Evolutionary conservation across 371 early-diverging fungal genomes (phyloP), one percentile per base, ranked within the genome.

Genomic region (Lichtheimia hyalospora): DNA sequence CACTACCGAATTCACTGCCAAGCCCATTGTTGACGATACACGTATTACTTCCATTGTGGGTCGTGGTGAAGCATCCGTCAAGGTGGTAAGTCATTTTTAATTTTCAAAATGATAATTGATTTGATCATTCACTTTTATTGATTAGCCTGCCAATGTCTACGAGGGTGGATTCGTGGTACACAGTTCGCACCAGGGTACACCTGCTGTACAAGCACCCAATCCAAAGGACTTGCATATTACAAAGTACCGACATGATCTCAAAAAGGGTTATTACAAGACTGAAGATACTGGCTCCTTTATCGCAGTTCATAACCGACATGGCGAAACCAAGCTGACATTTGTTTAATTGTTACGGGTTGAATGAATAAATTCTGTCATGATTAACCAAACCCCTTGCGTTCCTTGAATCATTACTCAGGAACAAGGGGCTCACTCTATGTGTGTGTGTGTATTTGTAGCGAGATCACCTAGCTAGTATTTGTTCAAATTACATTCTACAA

Each of bases 181-280:
- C 41, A 57, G 56, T 23, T 16, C 49, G 3, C 28, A 59, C 23
- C 43, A 44, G n/a, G 67, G 59, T 14, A 39, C 15, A 4, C 62
- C 62, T 27, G 41, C 27, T 15, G 57, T 67, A 5, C 5, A 40
- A n/a, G 67, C 67, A 6, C 62, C 67, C 18, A 28, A 67, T 2
- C 67, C 67, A 6, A 58, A 58, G 12, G 67, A 67, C 39, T 15
- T 67, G 42, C 67, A 67, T 49, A 49, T 67, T 43, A 52, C 46
- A 39, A 67, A 62, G 55, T 55, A 62, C 53, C 58, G 61, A 49
- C 62, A 46, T 5, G 54, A 62, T 34, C 49, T 54, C 49, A 67
- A 67, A 48, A 51, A 55, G 25, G 67, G 67, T 27, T 67, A 67
- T 49, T 67, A 62, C 55, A 67, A 62, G 60, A n/a, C 28, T 27